Conservation (phyloP, 306 rosid species). For the Chamaecrista fasciculata region DNA sequence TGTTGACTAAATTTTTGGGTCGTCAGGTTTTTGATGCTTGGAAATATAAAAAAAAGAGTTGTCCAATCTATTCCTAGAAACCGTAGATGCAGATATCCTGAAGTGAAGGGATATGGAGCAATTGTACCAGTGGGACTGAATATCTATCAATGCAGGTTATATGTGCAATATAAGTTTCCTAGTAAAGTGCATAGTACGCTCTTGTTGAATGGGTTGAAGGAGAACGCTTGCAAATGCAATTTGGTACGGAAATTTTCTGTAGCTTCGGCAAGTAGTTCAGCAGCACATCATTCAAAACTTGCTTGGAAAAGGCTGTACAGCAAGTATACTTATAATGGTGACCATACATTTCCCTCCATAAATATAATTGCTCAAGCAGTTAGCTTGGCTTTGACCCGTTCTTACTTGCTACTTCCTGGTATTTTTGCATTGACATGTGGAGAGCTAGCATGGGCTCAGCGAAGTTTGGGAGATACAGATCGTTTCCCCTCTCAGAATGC, state of each 20-base stretch:
- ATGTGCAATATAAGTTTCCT: conserved; percentile 31
- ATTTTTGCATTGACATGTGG: conserved; percentile 59
- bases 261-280: conserved; percentile 38
- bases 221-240: conserved; percentile 30
- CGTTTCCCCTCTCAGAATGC: conserved; percentile 43
- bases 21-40: conserved; percentile 63
- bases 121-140: conserved; percentile 36
- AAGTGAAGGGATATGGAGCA: conserved; percentile 42
- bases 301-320: conserved; percentile 55
- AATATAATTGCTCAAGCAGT: conserved; percentile 66
- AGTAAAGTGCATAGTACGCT: conserved; percentile 31
- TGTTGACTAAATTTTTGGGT: conserved; percentile 12
- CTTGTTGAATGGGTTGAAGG: conserved; percentile 32
- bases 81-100: conserved; percentile 31
- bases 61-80: conserved; percentile 39
- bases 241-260: conserved; percentile 35
- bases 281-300: conserved; percentile 42
- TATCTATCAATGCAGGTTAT: conserved; percentile 39
- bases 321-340: conserved; percentile 37
- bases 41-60: conserved; percentile 44
- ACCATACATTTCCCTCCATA: conserved; percentile 37
- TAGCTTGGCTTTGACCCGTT: conserved; percentile 62
- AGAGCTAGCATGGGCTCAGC: conserved; percentile 68
- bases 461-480: conserved; percentile 37
- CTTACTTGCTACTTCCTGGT: conserved; percentile 66